Percentiles rank a stretch among this genome's conserved stretches.
Evolutionary conservation across 2,329 filamentous ascomycete genomes (phyloP).

Genomic region (Aspergillus sp.): DNA sequence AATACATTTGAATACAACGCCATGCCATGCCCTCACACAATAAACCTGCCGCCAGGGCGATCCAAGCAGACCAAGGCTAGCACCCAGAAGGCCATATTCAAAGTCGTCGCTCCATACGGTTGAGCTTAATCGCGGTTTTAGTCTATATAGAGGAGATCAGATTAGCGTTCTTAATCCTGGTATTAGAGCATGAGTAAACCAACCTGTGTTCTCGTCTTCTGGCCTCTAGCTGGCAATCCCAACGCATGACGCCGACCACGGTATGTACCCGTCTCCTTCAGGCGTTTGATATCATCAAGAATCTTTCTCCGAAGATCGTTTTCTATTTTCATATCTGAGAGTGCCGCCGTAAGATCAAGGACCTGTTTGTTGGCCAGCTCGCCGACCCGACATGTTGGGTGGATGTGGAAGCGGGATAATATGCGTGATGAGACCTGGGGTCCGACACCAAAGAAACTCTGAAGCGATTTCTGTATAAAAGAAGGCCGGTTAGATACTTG

Average conservation of each 20-base stretch:
- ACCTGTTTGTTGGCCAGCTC: constrained; percentile 73
- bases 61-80: constrained; percentile 18
- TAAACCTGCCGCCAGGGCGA: constrained; percentile 23
- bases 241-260: constrained; percentile 89
- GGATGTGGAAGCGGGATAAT: constrained; percentile 86
- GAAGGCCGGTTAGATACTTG: neutral
- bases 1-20: constrained; percentile 17
- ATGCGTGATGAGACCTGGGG: constrained; percentile 68
- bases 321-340: constrained; percentile 91
- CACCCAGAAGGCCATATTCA: constrained; percentile 17
- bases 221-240: constrained; percentile 85
- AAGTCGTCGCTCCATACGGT: constrained; percentile 56
- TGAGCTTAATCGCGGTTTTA: constrained; percentile 58
- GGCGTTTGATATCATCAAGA: constrained; percentile 77
- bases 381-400: constrained; percentile 77
- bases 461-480: constrained; percentile 55
- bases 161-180: neutral
- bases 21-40: constrained; percentile 20
- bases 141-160: constrained; percentile 42
- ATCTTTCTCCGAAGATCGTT: constrained; percentile 78
- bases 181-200: constrained; percentile 19
- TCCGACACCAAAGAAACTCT: constrained; percentile 84
- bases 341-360: constrained; percentile 76
- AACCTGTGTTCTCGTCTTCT: constrained; percentile 78
- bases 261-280: constrained; percentile 90